Evolutionary conservation across 163 green algal genomes (phyloP), one percentile per base, ranked within the genome.

Genomic region (Chlorella variabilis): DNA sequence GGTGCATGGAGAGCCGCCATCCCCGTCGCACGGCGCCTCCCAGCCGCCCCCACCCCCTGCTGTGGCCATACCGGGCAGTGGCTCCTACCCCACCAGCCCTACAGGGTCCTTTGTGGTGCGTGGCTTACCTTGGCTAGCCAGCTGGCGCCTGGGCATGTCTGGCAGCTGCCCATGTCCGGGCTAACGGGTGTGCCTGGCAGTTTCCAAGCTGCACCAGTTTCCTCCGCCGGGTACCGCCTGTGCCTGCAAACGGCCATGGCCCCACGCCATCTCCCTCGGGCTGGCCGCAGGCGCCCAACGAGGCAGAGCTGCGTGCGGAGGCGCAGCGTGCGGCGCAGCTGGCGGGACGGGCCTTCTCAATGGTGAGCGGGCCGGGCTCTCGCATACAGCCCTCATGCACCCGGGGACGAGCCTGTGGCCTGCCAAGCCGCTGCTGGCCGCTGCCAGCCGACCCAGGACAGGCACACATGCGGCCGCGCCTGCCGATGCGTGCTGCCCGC

Each of bases 281-380:
- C 45, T 54, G 45, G 45, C 45, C 15, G n/a, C n/a, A n/a, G n/a
- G n/a, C n/a, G 13, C 54, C 56, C 15, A 54, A 17, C 25, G 54
- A 80, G 3, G 54, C 49, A 15, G 38, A 38, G 27, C 73, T 80
- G 73, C 1, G 13, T 0, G 51, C 42, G 13, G 73, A 70, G 56
- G 56, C 73, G 1, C 51, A 80, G 54, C 73, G 73, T 5, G 73
- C 38, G 0, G 73, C 73, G 21, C 36, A 56, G 38, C 73, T 80
- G 73, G 73, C 73, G 13, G 73, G 73, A 0, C 31, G 48, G 27
- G 70, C 42, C n/a, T 20, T 31, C 29, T 25, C 42, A 29, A 45
- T 48, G 68, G 29, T 48, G n/a, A 11, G 42, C 4, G n/a, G n/a
- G n/a, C n/a, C n/a, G n/a, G n/a, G n/a, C n/a, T n/a, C n/a, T n/a